These are phyloP conservation scores for Gamsiella multidivaricata DNA, from an alignment of 192 early-diverging fungal species.

Conservation along the genomic window DNA sequence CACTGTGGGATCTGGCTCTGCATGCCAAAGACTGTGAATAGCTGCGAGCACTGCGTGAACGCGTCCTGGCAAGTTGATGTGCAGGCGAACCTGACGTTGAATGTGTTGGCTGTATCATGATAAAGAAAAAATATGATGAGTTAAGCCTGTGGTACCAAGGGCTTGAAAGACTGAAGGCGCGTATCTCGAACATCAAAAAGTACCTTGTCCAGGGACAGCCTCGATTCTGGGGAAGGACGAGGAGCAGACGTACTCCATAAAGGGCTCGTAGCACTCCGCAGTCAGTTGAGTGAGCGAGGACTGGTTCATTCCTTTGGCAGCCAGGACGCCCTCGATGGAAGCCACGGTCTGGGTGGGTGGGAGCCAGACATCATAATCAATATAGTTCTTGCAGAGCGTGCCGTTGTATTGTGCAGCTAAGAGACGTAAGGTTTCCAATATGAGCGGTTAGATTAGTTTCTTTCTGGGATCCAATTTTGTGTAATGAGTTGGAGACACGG, in stretches of 20 bases:
- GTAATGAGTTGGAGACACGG: no score
- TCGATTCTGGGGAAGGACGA: conserved; percentile 43
- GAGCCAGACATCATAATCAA: conserved; percentile 49
- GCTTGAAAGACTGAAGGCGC: background rate
- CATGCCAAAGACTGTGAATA: conserved; percentile 23
- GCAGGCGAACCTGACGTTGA: conserved; percentile 35
- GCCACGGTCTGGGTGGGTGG: conserved; percentile 33
- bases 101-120: conserved; percentile 5
- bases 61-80: conserved; percentile 48
- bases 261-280: conserved; percentile 33
- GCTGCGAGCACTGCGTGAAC: conserved; percentile 12
- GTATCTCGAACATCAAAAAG: background rate
- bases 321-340: conserved; percentile 19
- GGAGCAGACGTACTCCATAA: conserved; percentile 46
- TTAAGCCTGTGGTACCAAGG: no score
- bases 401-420: conserved; percentile 31
- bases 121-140: no score
- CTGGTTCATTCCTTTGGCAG: background rate
- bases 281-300: conserved; percentile 3
- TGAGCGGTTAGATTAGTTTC: no score
- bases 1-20: conserved; percentile 34
- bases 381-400: conserved; percentile 29
- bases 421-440: background rate
- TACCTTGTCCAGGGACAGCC: conserved; percentile 3
- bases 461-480: no score